phyloP scores from a whole-genome alignment of 805 yeast species.

The Wickerhamiella lipophila region DNA sequence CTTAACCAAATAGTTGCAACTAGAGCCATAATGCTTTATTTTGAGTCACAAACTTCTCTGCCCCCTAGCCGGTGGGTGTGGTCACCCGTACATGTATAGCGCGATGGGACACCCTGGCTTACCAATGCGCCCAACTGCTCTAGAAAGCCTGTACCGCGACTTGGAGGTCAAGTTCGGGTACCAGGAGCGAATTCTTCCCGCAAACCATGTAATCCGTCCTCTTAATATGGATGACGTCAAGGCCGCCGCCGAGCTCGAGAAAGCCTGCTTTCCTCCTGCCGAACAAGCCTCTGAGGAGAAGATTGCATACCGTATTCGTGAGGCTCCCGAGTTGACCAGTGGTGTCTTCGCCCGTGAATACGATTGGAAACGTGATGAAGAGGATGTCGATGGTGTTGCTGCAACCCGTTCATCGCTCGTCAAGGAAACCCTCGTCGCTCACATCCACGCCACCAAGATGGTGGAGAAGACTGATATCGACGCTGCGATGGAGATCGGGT shows the following conservation, averaged over 20 bases:
- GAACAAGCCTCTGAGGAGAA: conserved; percentile 61
- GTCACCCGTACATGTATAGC: background rate
- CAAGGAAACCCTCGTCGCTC: conserved; percentile 61
- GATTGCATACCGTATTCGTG: conserved; percentile 53
- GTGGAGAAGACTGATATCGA: conserved; percentile 36
- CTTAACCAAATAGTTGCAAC: no score
- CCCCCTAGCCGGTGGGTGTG: no score
- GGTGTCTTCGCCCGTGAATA: conserved; percentile 54
- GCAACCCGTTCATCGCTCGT: conserved; percentile 21
- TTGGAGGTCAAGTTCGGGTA: conserved; percentile 19
- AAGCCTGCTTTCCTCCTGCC: conserved; percentile 49
- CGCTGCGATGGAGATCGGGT: conserved; percentile 46
- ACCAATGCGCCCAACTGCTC: conserved; percentile 22
- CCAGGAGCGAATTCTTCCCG: conserved; percentile 31
- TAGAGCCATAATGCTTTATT: no score
- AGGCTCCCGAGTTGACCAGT: conserved; percentile 81
- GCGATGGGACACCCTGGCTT: conserved; percentile 1
- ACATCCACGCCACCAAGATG: conserved; percentile 66
- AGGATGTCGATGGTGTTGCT: conserved; percentile 24
- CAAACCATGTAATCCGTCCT: conserved; percentile 61
- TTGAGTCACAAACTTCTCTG: no score
- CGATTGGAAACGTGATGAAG: conserved; percentile 20
- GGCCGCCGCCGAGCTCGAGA: conserved; percentile 50
- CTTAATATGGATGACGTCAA: conserved; percentile 60
- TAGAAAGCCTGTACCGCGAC: conserved; percentile 22